Conservation (phyloP, 1,284 basidiomycete genomes). For the Taiwanofungus camphoratus region DNA sequence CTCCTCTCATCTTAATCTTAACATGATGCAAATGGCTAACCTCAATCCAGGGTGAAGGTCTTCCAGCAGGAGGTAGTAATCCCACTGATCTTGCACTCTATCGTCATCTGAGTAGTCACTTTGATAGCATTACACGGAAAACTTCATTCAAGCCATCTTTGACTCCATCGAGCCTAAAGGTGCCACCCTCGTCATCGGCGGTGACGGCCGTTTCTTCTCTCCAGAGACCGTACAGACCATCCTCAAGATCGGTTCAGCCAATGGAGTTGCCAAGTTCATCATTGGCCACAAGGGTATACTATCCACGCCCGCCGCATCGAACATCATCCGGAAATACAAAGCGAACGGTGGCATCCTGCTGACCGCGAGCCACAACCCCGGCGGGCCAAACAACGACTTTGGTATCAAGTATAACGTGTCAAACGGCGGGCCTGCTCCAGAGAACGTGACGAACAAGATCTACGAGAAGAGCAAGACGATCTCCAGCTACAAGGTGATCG, state of each 20-base stretch:
- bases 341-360: slow-evolving; percentile 96
- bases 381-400: slow-evolving; percentile 96
- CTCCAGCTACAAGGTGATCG: slow-evolving; percentile 79
- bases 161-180: slow-evolving; percentile 82
- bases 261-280: slow-evolving; percentile 85
- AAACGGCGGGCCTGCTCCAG: slow-evolving; percentile 96
- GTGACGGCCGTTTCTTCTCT: slow-evolving; percentile 94
- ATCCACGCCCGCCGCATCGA: slow-evolving; percentile 95
- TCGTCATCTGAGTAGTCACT: background rate
- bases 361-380: slow-evolving; percentile 98
- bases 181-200: slow-evolving; percentile 90
- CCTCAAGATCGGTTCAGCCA: slow-evolving; percentile 87
- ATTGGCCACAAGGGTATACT: slow-evolving; percentile 88
- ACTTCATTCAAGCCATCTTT: slow-evolving; percentile 95
- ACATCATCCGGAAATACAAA: slow-evolving; percentile 93
- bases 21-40: too few relatives aligned
- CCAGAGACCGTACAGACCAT: slow-evolving; percentile 89
- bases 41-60: slow-evolving; percentile 71
- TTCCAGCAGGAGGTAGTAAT: slow-evolving; percentile 81
- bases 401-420: slow-evolving; percentile 99
- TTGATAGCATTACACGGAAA: slow-evolving; percentile 91
- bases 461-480: slow-evolving; percentile 89
- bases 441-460: slow-evolving; percentile 91
- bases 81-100: too few relatives aligned
- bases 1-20: too few relatives aligned